A percentile compares a stretch with the other conserved stretches of the same genome.
Evolutionary conservation across 2,329 filamentous ascomycete genomes (phyloP).

Genomic region (Exophiala sideris): DNA sequence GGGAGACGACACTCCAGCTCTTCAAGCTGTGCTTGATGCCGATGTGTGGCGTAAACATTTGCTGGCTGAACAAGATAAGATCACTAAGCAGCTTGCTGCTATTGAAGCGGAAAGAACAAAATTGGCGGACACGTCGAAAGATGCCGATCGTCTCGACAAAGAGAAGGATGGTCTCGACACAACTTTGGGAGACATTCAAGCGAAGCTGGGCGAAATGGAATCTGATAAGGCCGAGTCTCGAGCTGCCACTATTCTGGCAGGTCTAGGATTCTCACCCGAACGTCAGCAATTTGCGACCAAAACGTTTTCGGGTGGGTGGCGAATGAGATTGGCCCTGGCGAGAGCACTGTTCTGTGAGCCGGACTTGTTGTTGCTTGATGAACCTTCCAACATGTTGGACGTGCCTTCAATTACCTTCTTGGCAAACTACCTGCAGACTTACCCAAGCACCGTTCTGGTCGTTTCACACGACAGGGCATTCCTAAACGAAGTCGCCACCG

Average conservation of each 20-base stretch:
- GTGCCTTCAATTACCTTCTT: slow-evolving; percentile 99
- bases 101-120: slow-evolving; percentile 74
- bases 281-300: slow-evolving; percentile 89
- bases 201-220: slow-evolving; percentile 95
- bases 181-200: slow-evolving; percentile 85
- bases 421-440: slow-evolving; percentile 87
- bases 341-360: slow-evolving; percentile 97
- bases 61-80: slow-evolving; percentile 84
- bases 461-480: slow-evolving; percentile 99
- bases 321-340: slow-evolving; percentile 93
- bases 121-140: slow-evolving; percentile 86
- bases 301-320: slow-evolving; percentile 99
- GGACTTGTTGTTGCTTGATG: slow-evolving; percentile 90
- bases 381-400: slow-evolving; percentile 99
- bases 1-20: slow-evolving; percentile 89
- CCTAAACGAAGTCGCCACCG: slow-evolving; percentile 97
- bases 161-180: slow-evolving; percentile 88
- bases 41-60: slow-evolving; percentile 98
- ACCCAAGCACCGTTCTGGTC: slow-evolving; percentile 91
- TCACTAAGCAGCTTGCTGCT: slow-evolving; percentile 68
- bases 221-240: slow-evolving; percentile 96
- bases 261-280: slow-evolving; percentile 93
- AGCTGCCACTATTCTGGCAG: slow-evolving; percentile 91
- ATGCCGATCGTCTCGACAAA: slow-evolving; percentile 78
- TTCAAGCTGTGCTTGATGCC: slow-evolving; percentile 93